phyloP scores from a whole-genome alignment of 202 grass and related monocot species.

The Schoenoplectus triqueter region DNA sequence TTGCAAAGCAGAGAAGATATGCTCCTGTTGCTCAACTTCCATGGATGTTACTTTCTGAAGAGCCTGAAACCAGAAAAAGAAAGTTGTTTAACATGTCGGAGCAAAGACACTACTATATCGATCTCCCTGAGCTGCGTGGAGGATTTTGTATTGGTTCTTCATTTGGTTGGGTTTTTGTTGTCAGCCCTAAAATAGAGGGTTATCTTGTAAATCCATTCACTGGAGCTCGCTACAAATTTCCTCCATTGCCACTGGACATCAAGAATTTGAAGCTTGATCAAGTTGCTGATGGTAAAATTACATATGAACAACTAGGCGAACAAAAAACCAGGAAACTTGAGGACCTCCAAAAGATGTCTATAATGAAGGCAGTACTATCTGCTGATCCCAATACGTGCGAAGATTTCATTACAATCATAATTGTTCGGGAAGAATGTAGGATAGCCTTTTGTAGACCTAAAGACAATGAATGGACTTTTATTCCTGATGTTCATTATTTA shows the following conservation, averaged over 20 bases:
- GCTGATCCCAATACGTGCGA: background rate
- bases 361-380: slow-evolving; percentile 20
- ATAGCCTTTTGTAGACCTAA: background rate
- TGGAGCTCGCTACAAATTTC: background rate
- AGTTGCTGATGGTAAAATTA: background rate
- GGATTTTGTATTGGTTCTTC: slow-evolving; percentile 15
- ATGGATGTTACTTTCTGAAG: slow-evolving; percentile 5
- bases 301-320: background rate
- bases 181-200: background rate
- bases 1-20: background rate
- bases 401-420: background rate
- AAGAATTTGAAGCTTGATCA: background rate
- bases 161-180: slow-evolving; percentile 17
- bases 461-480: background rate
- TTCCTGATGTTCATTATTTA: background rate
- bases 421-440: background rate
- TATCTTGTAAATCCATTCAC: slow-evolving; percentile 21
- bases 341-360: background rate
- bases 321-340: background rate
- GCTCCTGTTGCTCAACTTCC: slow-evolving; percentile 19
- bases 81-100: slow-evolving; percentile 35
- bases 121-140: background rate
- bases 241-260: background rate
- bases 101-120: slow-evolving; percentile 25
- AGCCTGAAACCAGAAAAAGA: slow-evolving; percentile 4